A percentile compares a stretch with the other conserved stretches of the same genome.
These are phyloP conservation scores for Coemansia sp. DNA, from an alignment of 192 early-diverging fungal species.

Conservation along the genomic window DNA sequence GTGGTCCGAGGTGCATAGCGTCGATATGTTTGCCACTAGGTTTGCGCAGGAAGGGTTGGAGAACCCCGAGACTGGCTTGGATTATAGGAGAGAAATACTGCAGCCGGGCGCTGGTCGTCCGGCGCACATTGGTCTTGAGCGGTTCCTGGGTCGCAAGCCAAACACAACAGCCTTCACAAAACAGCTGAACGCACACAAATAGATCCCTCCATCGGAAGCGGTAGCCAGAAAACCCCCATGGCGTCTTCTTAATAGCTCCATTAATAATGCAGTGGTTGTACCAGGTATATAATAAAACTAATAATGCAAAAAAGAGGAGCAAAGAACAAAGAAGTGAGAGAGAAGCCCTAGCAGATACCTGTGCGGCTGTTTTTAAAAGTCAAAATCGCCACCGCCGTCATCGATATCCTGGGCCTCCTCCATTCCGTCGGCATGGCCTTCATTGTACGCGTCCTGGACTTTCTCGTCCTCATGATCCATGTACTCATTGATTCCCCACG, in stretches of 20 bases:
- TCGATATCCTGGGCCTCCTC: conserved; percentile 18
- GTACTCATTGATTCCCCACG: conserved; percentile 28
- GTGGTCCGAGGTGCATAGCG: conserved; percentile 76
- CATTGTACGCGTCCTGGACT: conserved; percentile 32
- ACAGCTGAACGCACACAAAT: too few relatives aligned
- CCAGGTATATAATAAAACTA: too few relatives aligned
- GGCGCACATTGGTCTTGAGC: conserved; percentile 65
- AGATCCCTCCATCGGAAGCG: too few relatives aligned
- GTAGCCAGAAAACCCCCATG: too few relatives aligned
- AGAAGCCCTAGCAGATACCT: not conserved
- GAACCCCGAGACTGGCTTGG: conserved; percentile 21
- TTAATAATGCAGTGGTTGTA: not conserved
- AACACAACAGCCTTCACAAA: conserved; percentile 66
- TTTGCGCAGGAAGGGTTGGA: conserved; percentile 64
- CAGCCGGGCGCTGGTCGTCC: conserved; percentile 59
- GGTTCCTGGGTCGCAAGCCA: conserved; percentile 82
- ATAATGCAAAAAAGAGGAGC: not conserved
- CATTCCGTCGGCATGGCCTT: conserved; percentile 22
- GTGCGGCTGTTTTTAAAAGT: not conserved
- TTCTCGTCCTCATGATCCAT: conserved; percentile 37
- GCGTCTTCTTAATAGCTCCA: conserved; percentile 2
- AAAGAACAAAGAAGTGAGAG: not conserved
- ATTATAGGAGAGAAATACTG: conserved; percentile 26
- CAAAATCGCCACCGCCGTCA: conserved; percentile 18
- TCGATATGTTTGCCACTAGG: conserved; percentile 76